Evolutionary conservation across 176 grass and related monocot genomes (phyloP), one percentile per base, ranked within the genome.

Genomic region (Typha latifolia): DNA sequence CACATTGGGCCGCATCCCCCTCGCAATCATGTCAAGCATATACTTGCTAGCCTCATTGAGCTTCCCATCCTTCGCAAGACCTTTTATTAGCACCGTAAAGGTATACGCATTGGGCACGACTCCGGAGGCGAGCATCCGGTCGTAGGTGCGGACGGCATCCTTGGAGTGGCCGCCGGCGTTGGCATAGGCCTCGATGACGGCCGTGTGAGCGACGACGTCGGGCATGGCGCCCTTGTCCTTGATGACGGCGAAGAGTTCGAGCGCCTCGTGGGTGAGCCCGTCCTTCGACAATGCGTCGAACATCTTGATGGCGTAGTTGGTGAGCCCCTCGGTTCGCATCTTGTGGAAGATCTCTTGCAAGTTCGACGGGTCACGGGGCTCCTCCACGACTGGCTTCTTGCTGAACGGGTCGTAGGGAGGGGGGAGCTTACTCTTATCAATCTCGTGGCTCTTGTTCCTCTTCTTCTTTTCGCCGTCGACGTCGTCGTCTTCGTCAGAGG

Each of bases 281-380:
- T 97, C 93, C 75, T 82, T 89, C 66, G 85, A 89, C 78, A 97
- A 85, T 83, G 77, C 88, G 69, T 97, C 93, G 75, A 97, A 97
- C 93, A 97, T 97, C 85, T 97, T 97, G 85, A 97, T 80, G 64
- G 93, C 93, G 10, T 92, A 73, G 22, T 89, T 84, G 14, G 82
- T 86, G 72, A 97, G 85, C 48, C 93, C 93, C 66, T 73, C 88
- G n/a, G 81, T 78, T 32, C 93, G 85, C 83, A 97, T 92, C 48
- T 16, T 52, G 69, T 91, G 82, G 69, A 97, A 92, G 78, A 97
- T 48, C 32, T 92, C 93, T 62, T 91, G 85, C 12, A 97, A 75
- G 15, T 97, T 84, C 4, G 93, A 82, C 8, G 93, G 81, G 43
- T 97, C 88, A 4, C 78, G 69, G 5, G 80, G 85, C 12, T 83